phyloP scores from a whole-genome alignment of 2,329 filamentous ascomycete genomes.

The Monilinia vaccinii-corymbosi region DNA sequence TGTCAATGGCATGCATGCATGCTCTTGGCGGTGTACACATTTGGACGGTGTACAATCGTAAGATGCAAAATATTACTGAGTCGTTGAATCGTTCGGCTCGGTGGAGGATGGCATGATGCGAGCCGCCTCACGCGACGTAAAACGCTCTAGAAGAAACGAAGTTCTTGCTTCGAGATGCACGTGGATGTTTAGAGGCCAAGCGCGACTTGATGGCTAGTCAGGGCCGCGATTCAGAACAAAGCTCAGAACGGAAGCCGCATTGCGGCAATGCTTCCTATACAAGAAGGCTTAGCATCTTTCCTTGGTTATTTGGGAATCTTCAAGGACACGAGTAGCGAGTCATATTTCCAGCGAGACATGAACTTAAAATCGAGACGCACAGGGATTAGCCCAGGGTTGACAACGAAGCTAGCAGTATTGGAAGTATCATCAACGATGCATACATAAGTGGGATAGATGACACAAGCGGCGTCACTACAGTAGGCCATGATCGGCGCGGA shows the following conservation, averaged over 20 bases:
- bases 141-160: slow-evolving; percentile 4
- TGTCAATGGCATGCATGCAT: too few relatives aligned
- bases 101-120: background rate
- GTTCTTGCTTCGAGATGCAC: background rate
- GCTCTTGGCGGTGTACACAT: slow-evolving; percentile 1
- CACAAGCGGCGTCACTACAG: background rate
- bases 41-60: background rate
- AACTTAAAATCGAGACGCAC: background rate
- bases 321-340: background rate
- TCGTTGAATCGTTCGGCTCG: background rate
- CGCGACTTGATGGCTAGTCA: slow-evolving; percentile 1
- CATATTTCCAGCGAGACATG: slow-evolving; percentile 2
- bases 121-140: background rate
- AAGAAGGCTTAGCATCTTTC: background rate
- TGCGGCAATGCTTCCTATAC: background rate
- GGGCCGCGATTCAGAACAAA: background rate
- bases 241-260: slow-evolving; percentile 6
- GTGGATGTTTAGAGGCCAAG: background rate
- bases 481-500: background rate
- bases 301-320: slow-evolving; percentile 1
- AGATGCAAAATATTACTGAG: background rate
- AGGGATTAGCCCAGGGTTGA: background rate
- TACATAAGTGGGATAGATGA: slow-evolving; percentile 11
- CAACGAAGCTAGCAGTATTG: background rate
- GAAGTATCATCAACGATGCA: background rate